Evolutionary conservation across 371 early-diverging fungal genomes (phyloP).

Genomic region (Mortierella sp.): DNA sequence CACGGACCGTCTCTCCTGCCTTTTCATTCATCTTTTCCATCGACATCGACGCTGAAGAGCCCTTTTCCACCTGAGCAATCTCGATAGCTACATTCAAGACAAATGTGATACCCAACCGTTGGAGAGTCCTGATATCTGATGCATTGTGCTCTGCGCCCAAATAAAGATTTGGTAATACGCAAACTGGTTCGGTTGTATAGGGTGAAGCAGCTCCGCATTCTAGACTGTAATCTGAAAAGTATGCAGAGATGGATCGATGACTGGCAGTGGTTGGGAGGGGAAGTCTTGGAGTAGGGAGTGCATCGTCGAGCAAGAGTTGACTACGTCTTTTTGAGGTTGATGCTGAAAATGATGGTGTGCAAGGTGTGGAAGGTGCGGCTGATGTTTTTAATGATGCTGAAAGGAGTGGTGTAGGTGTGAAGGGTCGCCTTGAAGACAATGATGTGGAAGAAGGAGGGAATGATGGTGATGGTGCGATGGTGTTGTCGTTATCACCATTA

Average conservation of each 20-base stretch:
- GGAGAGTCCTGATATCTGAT: slow-evolving; percentile 56
- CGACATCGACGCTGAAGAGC: neutral
- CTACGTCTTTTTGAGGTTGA: slow-evolving; percentile 28
- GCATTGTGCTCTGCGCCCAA: slow-evolving; percentile 77
- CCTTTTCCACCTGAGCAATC: slow-evolving; percentile 47
- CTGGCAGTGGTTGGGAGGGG: slow-evolving; percentile 23
- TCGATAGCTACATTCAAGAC: slow-evolving; percentile 85
- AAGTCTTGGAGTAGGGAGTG: slow-evolving; percentile 35
- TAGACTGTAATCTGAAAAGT: slow-evolving; percentile 49
- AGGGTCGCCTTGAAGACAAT: slow-evolving; percentile 35
- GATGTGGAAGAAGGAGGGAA: slow-evolving; percentile 24
- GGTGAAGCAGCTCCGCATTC: slow-evolving; percentile 50
- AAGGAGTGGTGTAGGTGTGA: slow-evolving; percentile 32
- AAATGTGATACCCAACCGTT: slow-evolving; percentile 61
- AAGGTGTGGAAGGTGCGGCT: neutral
- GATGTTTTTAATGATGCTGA: slow-evolving; percentile 24
- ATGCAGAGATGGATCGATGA: slow-evolving; percentile 51
- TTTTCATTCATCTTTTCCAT: slow-evolving; percentile 2
- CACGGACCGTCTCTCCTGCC: slow-evolving; percentile 3
- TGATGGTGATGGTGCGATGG: slow-evolving; percentile 26
- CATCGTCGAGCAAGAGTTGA: slow-evolving; percentile 43
- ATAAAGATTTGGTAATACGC: slow-evolving; percentile 76
- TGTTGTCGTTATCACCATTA: slow-evolving; percentile 7
- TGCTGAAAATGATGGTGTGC: neutral
- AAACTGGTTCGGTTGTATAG: slow-evolving; percentile 65